These are phyloP conservation scores for Apostasia shenzhenica DNA, from an alignment of 106 monocot species.

Conservation along the genomic window DNA sequence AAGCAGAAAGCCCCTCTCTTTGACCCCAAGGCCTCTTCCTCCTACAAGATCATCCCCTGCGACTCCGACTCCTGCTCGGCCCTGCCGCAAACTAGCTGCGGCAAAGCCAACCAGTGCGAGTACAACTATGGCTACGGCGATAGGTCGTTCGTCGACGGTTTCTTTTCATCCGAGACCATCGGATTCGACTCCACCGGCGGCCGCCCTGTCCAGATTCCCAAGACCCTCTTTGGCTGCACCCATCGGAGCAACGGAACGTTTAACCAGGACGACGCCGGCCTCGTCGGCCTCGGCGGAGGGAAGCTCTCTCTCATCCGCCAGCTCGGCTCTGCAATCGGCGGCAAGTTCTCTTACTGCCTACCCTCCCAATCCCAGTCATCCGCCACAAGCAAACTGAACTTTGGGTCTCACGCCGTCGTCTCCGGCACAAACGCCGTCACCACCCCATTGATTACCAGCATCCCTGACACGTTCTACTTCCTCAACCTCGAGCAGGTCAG, in stretches of 20 bases:
- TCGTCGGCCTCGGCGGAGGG: slow-evolving; percentile 46
- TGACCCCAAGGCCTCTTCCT: slow-evolving; percentile 5
- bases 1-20: not conserved
- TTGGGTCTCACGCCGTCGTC: slow-evolving; percentile 16
- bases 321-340: slow-evolving; percentile 16
- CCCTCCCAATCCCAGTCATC: not conserved
- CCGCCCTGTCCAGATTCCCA: not conserved
- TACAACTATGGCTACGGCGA: slow-evolving; percentile 22
- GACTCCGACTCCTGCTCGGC: not conserved
- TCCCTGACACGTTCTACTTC: slow-evolving; percentile 15
- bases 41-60: slow-evolving; percentile 4
- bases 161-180: slow-evolving; percentile 34
- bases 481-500: slow-evolving; percentile 16
- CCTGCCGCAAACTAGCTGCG: not conserved
- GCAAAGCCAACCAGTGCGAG: not conserved
- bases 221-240: slow-evolving; percentile 27
- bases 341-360: slow-evolving; percentile 48
- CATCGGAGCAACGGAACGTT: slow-evolving; percentile 16
- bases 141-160: slow-evolving; percentile 17
- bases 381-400: slow-evolving; percentile 15
- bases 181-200: slow-evolving; percentile 5
- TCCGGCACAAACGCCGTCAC: not conserved
- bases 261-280: slow-evolving; percentile 3
- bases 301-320: slow-evolving; percentile 36
- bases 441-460: slow-evolving; percentile 8